Percentiles rank a stretch among this genome's conserved stretches.
Conservation (phyloP, 2,329 filamentous ascomycete species). For the Ascochyta clinopodiicola region DNA sequence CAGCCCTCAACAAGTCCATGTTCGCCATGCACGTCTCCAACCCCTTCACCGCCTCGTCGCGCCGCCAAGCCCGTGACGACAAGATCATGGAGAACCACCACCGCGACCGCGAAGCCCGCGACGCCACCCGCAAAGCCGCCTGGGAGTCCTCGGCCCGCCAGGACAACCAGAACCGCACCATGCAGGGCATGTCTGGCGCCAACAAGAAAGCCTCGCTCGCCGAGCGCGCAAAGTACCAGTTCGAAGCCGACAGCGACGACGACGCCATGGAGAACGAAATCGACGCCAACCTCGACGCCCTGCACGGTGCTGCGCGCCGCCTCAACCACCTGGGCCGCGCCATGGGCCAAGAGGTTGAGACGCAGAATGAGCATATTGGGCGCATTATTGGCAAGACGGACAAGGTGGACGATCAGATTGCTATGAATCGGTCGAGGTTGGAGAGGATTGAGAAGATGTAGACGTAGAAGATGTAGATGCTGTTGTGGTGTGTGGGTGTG, state of each 20-base stretch:
- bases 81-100: conserved; percentile 68
- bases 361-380: conserved; percentile 79
- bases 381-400: conserved; percentile 85
- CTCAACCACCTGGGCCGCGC: conserved; percentile 76
- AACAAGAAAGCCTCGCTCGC: conserved; percentile 35
- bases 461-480: too few relatives aligned
- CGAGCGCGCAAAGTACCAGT: conserved; percentile 45
- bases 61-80: conserved; percentile 62
- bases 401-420: conserved; percentile 76
- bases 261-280: conserved; percentile 69
- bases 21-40: conserved; percentile 76
- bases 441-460: conserved; percentile 63
- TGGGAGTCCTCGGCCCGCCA: conserved; percentile 41
- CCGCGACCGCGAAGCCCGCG: conserved; percentile 62
- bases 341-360: conserved; percentile 76
- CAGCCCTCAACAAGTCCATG: conserved; percentile 81
- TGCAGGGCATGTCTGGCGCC: conserved; percentile 19
- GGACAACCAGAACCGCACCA: conserved; percentile 28
- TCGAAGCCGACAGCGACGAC: conserved; percentile 51
- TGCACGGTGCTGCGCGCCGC: conserved; percentile 68
- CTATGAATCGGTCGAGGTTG: conserved; percentile 76
- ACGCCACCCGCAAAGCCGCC: conserved; percentile 63
- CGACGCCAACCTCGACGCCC: conserved; percentile 55
- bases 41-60: conserved; percentile 67
- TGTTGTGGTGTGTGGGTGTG: too few relatives aligned